Conservation (phyloP, 2,329 filamentous ascomycete genomes). For the Xylariales sp. region DNA sequence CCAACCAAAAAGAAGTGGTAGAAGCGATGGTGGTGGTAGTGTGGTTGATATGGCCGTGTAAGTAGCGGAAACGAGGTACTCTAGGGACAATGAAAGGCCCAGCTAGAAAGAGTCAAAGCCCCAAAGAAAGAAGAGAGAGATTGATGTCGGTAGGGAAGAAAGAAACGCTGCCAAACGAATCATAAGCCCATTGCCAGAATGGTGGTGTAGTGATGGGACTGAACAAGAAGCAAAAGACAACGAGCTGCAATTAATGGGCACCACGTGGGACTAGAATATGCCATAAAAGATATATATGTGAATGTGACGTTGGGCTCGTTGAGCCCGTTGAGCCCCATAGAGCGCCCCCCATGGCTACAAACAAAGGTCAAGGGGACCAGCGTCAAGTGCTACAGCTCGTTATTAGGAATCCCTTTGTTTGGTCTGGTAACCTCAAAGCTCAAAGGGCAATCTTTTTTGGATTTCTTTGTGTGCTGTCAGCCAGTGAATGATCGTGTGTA, state of each 20-base stretch:
- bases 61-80: constrained; percentile 17
- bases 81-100: constrained; percentile 28
- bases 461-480: constrained; percentile 42
- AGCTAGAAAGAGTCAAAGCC: constrained; percentile 19
- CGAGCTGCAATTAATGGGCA: constrained; percentile 5
- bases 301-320: constrained; percentile 10
- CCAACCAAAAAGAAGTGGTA: not conserved
- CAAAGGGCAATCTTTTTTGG: constrained; percentile 38
- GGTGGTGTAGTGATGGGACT: constrained; percentile 17
- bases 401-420: constrained; percentile 36
- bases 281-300: constrained; percentile 30
- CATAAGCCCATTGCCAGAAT: constrained; percentile 37
- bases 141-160: constrained; percentile 32
- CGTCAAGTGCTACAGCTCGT: not conserved
- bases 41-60: constrained; percentile 21
- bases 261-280: constrained; percentile 7
- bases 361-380: constrained; percentile 29
- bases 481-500: constrained; percentile 34
- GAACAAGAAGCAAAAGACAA: constrained; percentile 29
- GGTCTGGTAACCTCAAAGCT: constrained; percentile 29
- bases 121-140: constrained; percentile 31
- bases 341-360: constrained; percentile 1
- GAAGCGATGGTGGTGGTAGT: not conserved
- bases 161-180: constrained; percentile 37
- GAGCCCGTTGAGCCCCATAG: not conserved